Evolutionary conservation across 164 flowering plant species (phyloP).

Genomic region (Amborella trichopoda): DNA sequence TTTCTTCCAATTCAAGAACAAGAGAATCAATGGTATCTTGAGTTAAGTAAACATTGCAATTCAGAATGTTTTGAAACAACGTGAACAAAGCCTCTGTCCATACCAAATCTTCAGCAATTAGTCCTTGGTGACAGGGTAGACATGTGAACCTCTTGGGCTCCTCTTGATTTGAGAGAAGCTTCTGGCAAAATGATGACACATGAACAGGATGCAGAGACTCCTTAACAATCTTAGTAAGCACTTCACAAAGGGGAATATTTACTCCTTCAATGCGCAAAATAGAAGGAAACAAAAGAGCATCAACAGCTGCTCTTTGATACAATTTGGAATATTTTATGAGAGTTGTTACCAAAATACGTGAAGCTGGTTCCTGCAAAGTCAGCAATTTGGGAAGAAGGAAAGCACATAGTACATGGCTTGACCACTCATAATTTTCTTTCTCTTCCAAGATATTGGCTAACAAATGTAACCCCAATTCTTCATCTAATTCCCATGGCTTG

Average conservation of each 20-base stretch:
- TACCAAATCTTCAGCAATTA: slow-evolving; percentile 37
- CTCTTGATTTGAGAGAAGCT: slow-evolving; percentile 30
- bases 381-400: slow-evolving; percentile 52
- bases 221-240: slow-evolving; percentile 38
- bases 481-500: slow-evolving; percentile 67
- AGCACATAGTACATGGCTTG: slow-evolving; percentile 48
- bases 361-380: slow-evolving; percentile 38
- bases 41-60: slow-evolving; percentile 38
- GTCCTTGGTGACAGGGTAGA: slow-evolving; percentile 38
- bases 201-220: slow-evolving; percentile 78
- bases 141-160: slow-evolving; percentile 22
- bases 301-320: slow-evolving; percentile 53
- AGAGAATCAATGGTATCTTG: slow-evolving; percentile 45
- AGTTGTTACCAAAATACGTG: slow-evolving; percentile 41
- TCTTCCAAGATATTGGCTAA: slow-evolving; percentile 29
- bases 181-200: slow-evolving; percentile 64
- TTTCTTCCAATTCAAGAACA: slow-evolving; percentile 22
- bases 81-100: slow-evolving; percentile 68
- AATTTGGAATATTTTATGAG: slow-evolving; percentile 45
- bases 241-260: slow-evolving; percentile 41
- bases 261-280: slow-evolving; percentile 39
- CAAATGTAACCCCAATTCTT: slow-evolving; percentile 47
- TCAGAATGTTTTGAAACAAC: slow-evolving; percentile 47
- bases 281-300: slow-evolving; percentile 48
- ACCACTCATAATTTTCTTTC: slow-evolving; percentile 35